Evolutionary conservation across 495 filamentous ascomycete species (phyloP).

Genomic region (Lophiostoma macrostomum): DNA sequence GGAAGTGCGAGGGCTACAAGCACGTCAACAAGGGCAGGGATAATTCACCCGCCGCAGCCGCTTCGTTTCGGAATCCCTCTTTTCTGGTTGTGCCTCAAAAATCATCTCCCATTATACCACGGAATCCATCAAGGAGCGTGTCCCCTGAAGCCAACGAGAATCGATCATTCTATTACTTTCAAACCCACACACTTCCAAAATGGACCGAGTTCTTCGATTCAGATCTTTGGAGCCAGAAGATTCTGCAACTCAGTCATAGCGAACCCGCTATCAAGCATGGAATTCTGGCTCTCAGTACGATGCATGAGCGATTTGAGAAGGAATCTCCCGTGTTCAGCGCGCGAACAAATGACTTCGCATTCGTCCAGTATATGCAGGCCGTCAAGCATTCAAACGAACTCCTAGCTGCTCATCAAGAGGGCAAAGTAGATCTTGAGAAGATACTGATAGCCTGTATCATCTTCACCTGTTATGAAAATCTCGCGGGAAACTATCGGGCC

Average conservation of each 20-base stretch:
- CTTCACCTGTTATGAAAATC: constrained; percentile 34
- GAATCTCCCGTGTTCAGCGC: constrained; percentile 8
- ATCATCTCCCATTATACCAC: constrained; percentile 8
- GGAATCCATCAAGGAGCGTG: constrained; percentile 21
- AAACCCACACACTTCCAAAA: constrained; percentile 25
- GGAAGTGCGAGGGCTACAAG: constrained; percentile 33
- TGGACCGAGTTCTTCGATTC: constrained; percentile 37
- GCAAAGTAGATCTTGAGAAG: constrained; percentile 19
- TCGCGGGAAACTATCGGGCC: constrained; percentile 31
- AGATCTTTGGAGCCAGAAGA: constrained; percentile 31
- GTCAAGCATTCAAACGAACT: constrained; percentile 34
- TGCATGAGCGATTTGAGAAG: constrained; percentile 29
- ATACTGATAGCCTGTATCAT: constrained; percentile 34
- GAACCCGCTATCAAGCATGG: constrained; percentile 36
- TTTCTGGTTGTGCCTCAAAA: constrained; percentile 26
- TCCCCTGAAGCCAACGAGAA: constrained; percentile 24
- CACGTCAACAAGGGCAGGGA: constrained; percentile 7
- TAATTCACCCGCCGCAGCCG: constrained; percentile 20
- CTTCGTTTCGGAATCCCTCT: constrained; percentile 26
- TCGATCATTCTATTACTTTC: constrained; percentile 32
- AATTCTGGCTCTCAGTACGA: constrained; percentile 30
- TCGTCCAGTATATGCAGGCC: constrained; percentile 32
- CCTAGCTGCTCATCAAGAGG: constrained; percentile 19
- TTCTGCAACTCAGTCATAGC: constrained; percentile 28
- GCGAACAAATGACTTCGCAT: constrained; percentile 29